A percentile compares a stretch with the other conserved stretches of the same genome.
These are phyloP conservation scores for Microbotryomycetes sp. DNA, from an alignment of 1,284 basidiomycete species.

Conservation along the genomic window DNA sequence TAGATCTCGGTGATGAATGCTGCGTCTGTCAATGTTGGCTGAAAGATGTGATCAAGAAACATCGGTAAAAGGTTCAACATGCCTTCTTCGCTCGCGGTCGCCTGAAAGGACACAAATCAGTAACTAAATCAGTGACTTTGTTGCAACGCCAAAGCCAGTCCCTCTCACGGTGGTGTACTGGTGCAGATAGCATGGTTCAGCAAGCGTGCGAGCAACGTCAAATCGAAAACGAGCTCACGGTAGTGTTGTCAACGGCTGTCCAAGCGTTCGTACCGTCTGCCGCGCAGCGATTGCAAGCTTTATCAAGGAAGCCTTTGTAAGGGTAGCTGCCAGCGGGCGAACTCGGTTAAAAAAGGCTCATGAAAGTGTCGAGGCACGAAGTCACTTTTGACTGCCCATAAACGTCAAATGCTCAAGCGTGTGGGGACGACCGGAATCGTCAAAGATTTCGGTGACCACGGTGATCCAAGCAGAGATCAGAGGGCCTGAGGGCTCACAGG, in stretches of 20 bases:
- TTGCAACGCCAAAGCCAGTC: no score
- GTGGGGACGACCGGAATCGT: constrained; percentile 86
- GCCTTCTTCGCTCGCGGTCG: constrained; percentile 50
- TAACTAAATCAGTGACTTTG: no score
- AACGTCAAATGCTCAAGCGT: constrained; percentile 67
- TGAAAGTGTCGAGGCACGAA: constrained; percentile 6
- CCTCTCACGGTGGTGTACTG: neutral
- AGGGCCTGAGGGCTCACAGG: constrained; percentile 53
- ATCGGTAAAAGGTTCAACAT: neutral
- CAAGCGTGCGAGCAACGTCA: neutral
- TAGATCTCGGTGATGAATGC: constrained; percentile 82
- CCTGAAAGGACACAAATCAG: no score
- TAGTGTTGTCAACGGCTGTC: constrained; percentile 49
- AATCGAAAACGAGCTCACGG: constrained; percentile 2
- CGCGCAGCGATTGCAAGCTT: constrained; percentile 88
- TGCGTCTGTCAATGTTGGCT: constrained; percentile 84
- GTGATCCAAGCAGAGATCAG: constrained; percentile 91
- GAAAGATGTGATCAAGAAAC: constrained; percentile 64
- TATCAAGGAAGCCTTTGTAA: constrained; percentile 91
- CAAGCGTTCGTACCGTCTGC: constrained; percentile 75
- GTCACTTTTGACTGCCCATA: neutral
- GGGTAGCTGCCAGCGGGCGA: constrained; percentile 86
- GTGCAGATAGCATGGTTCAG: neutral
- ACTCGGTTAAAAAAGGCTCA: constrained; percentile 80
- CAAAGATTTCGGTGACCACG: constrained; percentile 83